phyloP scores from a whole-genome alignment of 257 asterid genomes.

The Nicotiana knightiana region DNA sequence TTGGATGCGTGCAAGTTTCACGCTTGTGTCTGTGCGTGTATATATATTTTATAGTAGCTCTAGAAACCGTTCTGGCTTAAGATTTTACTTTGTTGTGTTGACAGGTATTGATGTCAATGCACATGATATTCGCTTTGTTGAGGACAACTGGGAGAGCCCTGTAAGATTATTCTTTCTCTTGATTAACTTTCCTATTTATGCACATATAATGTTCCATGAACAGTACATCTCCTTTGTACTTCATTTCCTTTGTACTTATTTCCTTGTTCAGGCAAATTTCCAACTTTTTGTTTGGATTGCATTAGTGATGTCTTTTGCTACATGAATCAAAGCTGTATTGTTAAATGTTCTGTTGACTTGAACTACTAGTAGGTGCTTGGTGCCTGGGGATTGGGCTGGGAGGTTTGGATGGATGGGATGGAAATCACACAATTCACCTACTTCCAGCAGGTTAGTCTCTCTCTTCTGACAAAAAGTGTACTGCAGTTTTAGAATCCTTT shows the following conservation, averaged over 20 bases:
- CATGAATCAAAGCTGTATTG: not conserved
- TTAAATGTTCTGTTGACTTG: conserved; percentile 12
- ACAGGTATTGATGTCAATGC: conserved; percentile 87
- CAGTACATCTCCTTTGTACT: not conserved
- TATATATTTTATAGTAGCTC: not conserved
- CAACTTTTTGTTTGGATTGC: not conserved
- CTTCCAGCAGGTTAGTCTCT: conserved; percentile 82
- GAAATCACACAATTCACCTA: conserved; percentile 98
- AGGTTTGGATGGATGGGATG: conserved; percentile 99
- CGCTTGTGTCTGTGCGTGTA: not conserved
- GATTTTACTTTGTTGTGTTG: conserved; percentile 15
- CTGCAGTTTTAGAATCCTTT: not conserved
- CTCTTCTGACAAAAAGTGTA: not conserved
- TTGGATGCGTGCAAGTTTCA: not conserved
- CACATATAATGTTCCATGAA: conserved; percentile 5
- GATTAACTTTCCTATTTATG: not conserved
- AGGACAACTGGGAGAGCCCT: conserved; percentile 99
- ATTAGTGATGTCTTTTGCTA: not conserved
- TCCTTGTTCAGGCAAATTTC: not conserved
- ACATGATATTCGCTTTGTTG: conserved; percentile 99
- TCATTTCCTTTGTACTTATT: not conserved
- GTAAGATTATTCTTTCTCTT: conserved; percentile 43
- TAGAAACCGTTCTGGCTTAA: conserved; percentile 3
- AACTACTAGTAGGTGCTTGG: conserved; percentile 77
- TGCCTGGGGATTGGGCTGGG: conserved; percentile 99